Evolutionary conservation across 2,329 filamentous ascomycete genomes (phyloP), one percentile per base, ranked within the genome.

Genomic region (Colletotrichum sp.): DNA sequence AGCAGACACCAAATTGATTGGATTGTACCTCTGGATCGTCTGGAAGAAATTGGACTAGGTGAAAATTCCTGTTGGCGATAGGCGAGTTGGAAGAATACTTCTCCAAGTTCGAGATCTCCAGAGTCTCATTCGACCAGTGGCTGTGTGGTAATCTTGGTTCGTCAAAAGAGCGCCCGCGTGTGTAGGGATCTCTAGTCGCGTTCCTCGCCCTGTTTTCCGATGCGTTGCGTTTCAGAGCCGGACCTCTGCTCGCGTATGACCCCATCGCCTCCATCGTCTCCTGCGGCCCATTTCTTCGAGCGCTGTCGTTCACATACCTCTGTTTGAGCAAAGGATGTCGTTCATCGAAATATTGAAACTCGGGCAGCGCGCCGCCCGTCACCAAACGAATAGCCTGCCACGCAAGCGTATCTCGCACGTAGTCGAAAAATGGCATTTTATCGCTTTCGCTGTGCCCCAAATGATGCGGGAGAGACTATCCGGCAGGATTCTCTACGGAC

Each of bases 31-130:
- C 74, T 36, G 74, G 74, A 32, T 76, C 74, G 18, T 76, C 72
- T 21, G 70, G 70, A 13, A 76, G 39, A 32, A 76, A 76, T n/a
- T 76, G 55, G 28, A 76, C 74, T n/a, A 76, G 74, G 39, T 76
- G 64, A 1, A 76, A 16, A 3, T 49, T 44, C 8, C 15, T 68
- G 13, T 39, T 49, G 15, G 26, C 68, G 26, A 68, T 36, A 4
- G 65, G 59, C 26, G 59, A 49, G 16, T 49, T 34, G 30, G 67
- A 44, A 12, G 70, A 34, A 10, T 64, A 59, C 24, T 74, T 76
- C 36, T 76, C 74, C 63, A 62, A 28, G 26, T 36, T 39, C n/a
- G 74, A 59, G 18, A 39, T 28, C 18, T 72, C 66, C 18, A 69
- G 15, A 24, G 74, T 26, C 26, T 76, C 70, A 18, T 59, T 62